Evolutionary conservation across 179 eudicot genomes (phyloP).

Genomic region (Actinidia polygama): DNA sequence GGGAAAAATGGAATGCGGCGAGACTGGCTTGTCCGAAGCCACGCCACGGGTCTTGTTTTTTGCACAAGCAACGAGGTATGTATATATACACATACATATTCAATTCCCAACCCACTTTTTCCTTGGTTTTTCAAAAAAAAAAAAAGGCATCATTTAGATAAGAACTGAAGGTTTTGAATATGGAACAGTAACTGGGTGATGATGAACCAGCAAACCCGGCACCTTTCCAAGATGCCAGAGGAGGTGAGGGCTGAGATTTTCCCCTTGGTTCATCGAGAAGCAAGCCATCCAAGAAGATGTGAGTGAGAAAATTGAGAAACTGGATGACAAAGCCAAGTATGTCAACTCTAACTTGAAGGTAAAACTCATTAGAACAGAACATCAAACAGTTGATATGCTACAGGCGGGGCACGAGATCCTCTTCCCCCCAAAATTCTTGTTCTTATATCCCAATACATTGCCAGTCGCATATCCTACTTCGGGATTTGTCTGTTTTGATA

Average conservation of each 20-base stretch:
- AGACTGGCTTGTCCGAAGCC: slow-evolving; percentile 46
- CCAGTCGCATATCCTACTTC: neutral
- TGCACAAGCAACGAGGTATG: slow-evolving; percentile 53
- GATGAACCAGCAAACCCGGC: slow-evolving; percentile 63
- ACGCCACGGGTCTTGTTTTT: slow-evolving; percentile 35
- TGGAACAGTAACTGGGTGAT: slow-evolving; percentile 56
- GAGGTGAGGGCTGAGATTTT: slow-evolving; percentile 56
- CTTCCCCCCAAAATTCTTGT: too few relatives aligned
- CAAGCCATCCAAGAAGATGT: slow-evolving; percentile 38
- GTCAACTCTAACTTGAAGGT: slow-evolving; percentile 46
- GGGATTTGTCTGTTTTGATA: neutral
- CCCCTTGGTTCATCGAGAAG: slow-evolving; percentile 51
- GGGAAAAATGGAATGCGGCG: slow-evolving; percentile 63
- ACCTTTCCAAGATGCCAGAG: slow-evolving; percentile 62
- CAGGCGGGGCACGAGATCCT: too few relatives aligned
- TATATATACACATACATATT: neutral
- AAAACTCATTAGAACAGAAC: neutral
- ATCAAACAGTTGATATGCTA: neutral
- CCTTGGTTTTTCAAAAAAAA: neutral
- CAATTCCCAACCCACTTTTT: neutral
- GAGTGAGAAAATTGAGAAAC: slow-evolving; percentile 46
- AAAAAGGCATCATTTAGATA: neutral
- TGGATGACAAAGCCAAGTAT: slow-evolving; percentile 43
- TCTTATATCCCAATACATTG: too few relatives aligned
- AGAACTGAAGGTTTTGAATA: slow-evolving; percentile 6